Base-by-base conservation (phyloP, 1,139 yeast genomes). In the Casaregolazyma lundiana region DNA sequence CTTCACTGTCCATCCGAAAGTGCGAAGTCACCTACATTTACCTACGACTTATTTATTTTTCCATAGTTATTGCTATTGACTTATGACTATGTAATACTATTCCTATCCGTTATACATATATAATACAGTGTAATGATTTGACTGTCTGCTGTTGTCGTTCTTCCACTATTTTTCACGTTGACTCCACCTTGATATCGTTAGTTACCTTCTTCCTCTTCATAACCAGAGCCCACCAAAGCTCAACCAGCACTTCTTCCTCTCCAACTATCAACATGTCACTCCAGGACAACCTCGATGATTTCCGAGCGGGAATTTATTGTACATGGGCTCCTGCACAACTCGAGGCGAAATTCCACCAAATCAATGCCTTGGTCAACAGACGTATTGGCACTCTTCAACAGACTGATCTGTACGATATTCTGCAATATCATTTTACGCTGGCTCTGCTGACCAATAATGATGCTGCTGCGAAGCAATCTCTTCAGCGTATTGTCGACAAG, bases 341-440 rank as follows among this genome's bases (percentile, higher is more conserved):
- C 13, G 55, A 59, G 21, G 48, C 47, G 1, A 50, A 62, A 30
- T 66, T 65, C 53, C 36, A 45, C 8, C 45, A 40, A 13, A 64
- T 70, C 11, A 44, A 54, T 13, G 55, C 56, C 35, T 72, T 66
- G 54, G 58, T 77, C 30, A 52, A 59, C 30, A 45, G 60, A 17
- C 49, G 62, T 46, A 56, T 67, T 18, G 69, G 56, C 62, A 48
- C 58, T 53, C 36, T 64, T 72, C 41, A 69, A 67, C 71, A 78
- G 26, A 62, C 69, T 11, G 87, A 83, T 44, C 70, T 77, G 50
- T 81, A 75, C 61, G 71, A 76, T 13, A 65, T 89, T 32, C 71
- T 80, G 52, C 95, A 86, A 61, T 75, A 87, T 59, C 81, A 84
- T 47, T 86, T 87, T 62, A 80, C 80, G 59, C 70, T 89, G 40